A percentile compares a stretch with the other conserved stretches of the same genome.
phyloP scores from a whole-genome alignment of 2,329 filamentous ascomycete species.

The Hymenoscyphus linearis region DNA sequence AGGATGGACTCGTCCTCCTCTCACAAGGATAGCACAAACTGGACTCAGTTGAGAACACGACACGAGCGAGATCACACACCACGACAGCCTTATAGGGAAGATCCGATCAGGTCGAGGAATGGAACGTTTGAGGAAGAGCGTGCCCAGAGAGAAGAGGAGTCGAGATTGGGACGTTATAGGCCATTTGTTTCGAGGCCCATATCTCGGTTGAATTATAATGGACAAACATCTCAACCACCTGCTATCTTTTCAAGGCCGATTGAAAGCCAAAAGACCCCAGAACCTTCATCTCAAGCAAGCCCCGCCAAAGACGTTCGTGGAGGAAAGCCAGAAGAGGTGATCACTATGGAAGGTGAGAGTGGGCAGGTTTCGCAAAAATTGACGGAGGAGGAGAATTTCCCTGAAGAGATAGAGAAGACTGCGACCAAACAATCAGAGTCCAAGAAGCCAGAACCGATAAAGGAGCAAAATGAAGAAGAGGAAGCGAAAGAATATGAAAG shows the following conservation, averaged over 20 bases:
- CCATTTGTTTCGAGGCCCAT: slow-evolving; percentile 15
- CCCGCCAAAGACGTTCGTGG: background rate
- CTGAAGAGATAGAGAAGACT: background rate
- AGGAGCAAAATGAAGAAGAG: background rate
- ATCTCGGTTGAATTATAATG: background rate
- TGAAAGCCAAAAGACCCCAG: background rate
- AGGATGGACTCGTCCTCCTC: background rate
- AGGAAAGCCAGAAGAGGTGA: background rate
- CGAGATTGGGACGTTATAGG: slow-evolving; percentile 22
- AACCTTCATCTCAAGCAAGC: background rate
- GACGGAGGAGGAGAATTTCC: background rate
- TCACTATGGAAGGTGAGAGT: background rate
- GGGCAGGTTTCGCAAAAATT: background rate
- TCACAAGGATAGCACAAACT: slow-evolving; percentile 14
- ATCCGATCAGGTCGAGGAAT: background rate
- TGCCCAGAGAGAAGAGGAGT: slow-evolving; percentile 24
- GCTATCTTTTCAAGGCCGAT: background rate
- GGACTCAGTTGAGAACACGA: background rate
- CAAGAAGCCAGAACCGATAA: background rate
- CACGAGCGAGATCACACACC: background rate
- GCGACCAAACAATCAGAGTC: background rate
- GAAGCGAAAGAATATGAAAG: slow-evolving; percentile 4
- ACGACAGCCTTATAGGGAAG: background rate
- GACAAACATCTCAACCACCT: background rate
- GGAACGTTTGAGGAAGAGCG: slow-evolving; percentile 19